A percentile compares a stretch with the other conserved stretches of the same genome.
Evolutionary conservation across 2,329 filamentous ascomycete genomes (phyloP).

Genomic region (Fonsecaea monophora): DNA sequence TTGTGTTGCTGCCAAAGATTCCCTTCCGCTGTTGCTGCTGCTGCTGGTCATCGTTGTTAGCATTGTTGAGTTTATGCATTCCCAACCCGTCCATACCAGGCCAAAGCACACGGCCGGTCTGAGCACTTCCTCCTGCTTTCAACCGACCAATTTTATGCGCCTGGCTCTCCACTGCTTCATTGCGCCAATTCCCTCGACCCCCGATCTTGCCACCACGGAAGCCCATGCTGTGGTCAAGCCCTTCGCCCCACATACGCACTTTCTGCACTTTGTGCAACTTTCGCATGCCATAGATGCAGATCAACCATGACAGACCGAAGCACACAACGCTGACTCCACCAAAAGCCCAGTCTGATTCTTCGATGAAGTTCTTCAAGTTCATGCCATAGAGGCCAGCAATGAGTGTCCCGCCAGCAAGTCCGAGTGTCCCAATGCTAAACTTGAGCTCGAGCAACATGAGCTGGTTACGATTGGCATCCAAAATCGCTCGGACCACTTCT

Average conservation of each 20-base stretch:
- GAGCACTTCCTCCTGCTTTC: slow-evolving; percentile 40
- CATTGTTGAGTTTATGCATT: slow-evolving; percentile 35
- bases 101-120: slow-evolving; percentile 39
- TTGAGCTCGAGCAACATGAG: slow-evolving; percentile 97
- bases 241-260: slow-evolving; percentile 81
- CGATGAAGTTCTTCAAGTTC: slow-evolving; percentile 98
- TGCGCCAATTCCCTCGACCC: slow-evolving; percentile 49
- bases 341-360: slow-evolving; percentile 90
- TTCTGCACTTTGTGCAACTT: slow-evolving; percentile 86
- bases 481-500: slow-evolving; percentile 95
- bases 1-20: background rate
- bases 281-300: slow-evolving; percentile 81
- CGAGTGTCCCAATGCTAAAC: slow-evolving; percentile 92
- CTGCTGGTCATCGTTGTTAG: slow-evolving; percentile 9
- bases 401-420: slow-evolving; percentile 93
- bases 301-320: slow-evolving; percentile 73
- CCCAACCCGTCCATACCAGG: slow-evolving; percentile 42
- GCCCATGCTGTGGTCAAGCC: slow-evolving; percentile 43
- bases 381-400: slow-evolving; percentile 99
- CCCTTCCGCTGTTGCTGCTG: background rate
- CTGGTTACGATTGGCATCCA: slow-evolving; percentile 96
- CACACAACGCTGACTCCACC: slow-evolving; percentile 74
- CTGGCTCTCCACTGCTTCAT: slow-evolving; percentile 51
- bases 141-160: slow-evolving; percentile 48
- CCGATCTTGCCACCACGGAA: slow-evolving; percentile 10